Conservation (phyloP, 176 grass and related monocot genomes). For the Zizania latifolia region DNA sequence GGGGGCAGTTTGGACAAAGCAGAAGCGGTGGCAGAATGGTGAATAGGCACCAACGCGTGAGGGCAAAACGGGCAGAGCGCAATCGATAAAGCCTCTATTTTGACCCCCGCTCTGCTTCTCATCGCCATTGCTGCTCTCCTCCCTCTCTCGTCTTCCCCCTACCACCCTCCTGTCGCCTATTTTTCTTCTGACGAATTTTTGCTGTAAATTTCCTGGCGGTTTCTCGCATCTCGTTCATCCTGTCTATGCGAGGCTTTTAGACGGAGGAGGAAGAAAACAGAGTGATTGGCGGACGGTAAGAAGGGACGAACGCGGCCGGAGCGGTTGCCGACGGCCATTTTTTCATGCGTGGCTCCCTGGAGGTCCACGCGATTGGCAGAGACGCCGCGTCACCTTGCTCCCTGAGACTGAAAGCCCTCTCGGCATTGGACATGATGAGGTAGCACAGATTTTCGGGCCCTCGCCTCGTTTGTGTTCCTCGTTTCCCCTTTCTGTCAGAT, state of each 20-base stretch:
- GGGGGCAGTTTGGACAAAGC: constrained; percentile 34
- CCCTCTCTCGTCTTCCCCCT: constrained; percentile 17
- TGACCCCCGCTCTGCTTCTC: constrained; percentile 45
- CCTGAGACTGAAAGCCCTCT: constrained; percentile 22
- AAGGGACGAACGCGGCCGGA: constrained; percentile 14
- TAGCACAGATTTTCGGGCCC: constrained; percentile 44
- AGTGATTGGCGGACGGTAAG: constrained; percentile 13
- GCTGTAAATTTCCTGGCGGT: constrained; percentile 5
- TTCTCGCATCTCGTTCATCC: constrained; percentile 1
- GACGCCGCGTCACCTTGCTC: constrained; percentile 25
- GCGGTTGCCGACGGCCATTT: constrained; percentile 37
- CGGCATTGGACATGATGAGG: constrained; percentile 89
- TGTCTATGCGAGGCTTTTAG: not conserved
- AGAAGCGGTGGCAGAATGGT: constrained; percentile 24
- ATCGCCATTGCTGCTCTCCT: constrained; percentile 56
- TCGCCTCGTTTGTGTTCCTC: constrained; percentile 15
- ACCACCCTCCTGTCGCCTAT: not conserved
- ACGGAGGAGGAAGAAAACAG: not conserved
- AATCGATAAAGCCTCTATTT: constrained; percentile 66
- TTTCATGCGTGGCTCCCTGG: constrained; percentile 46
- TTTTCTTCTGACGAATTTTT: constrained; percentile 30
- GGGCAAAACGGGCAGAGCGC: constrained; percentile 27
- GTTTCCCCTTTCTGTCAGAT: constrained; percentile 15
- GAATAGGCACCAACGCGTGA: not conserved
- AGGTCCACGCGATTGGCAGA: constrained; percentile 41